Conservation (phyloP, 2,329 filamentous ascomycete species). For the Ascochyta koolunga region DNA sequence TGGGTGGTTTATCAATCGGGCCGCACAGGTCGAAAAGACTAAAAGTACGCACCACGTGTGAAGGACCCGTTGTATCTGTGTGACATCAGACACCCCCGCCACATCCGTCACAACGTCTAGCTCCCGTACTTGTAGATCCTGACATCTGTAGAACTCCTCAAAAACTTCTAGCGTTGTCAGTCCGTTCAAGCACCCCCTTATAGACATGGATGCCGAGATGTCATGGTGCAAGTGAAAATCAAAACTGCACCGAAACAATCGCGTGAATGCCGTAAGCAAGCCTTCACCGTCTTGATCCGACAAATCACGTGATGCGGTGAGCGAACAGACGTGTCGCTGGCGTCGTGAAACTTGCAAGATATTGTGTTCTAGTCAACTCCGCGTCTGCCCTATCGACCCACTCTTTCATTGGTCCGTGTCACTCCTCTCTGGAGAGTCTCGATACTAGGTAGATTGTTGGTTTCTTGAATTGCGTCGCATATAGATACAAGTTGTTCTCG, state of each 20-base stretch:
- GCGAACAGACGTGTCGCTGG: not conserved
- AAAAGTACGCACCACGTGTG: constrained; percentile 2
- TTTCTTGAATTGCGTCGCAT: constrained; percentile 1
- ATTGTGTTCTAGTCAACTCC: not conserved
- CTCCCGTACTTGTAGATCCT: constrained; percentile 10
- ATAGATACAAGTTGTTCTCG: constrained; percentile 10
- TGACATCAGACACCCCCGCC: constrained; percentile 5
- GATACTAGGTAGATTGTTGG: not conserved
- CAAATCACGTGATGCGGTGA: constrained; percentile 1
- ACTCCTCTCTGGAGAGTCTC: not conserved
- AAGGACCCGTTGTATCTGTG: constrained; percentile 3
- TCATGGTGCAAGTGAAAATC: not conserved
- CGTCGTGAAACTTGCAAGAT: constrained; percentile 5
- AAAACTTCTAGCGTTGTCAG: too few relatives aligned
- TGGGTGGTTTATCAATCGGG: constrained; percentile 2
- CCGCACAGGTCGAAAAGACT: not conserved
- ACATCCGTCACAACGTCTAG: constrained; percentile 8
- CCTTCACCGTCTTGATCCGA: not conserved
- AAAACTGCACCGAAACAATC: not conserved
- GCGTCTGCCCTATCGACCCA: not conserved
- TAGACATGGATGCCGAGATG: not conserved
- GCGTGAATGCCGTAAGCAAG: not conserved
- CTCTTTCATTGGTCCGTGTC: not conserved
- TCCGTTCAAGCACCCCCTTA: too few relatives aligned
- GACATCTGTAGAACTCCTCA: constrained; percentile 1